Evolutionary conservation across 441 rosid species (phyloP).

Genomic region (Manihot esculenta): DNA sequence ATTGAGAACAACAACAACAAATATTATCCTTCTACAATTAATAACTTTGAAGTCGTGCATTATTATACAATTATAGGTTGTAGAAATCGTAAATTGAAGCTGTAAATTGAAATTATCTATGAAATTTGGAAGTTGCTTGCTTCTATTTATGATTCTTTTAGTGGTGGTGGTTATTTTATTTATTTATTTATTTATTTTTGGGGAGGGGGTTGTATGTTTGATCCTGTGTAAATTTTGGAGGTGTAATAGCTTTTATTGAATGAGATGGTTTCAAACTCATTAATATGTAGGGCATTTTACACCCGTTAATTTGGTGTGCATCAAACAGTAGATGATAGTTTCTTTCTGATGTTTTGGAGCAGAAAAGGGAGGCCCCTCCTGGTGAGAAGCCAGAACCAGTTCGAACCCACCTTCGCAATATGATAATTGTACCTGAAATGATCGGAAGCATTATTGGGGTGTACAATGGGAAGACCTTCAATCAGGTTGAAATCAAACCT

Average conservation of each 20-base stretch:
- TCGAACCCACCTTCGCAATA: slow-evolving; percentile 68
- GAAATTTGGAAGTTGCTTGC: neutral
- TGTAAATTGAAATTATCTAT: neutral
- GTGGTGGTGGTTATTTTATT: too few species aligned
- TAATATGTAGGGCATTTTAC: neutral
- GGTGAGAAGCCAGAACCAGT: slow-evolving; percentile 93
- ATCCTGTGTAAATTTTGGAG: neutral
- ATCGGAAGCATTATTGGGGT: slow-evolving; percentile 85
- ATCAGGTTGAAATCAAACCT: slow-evolving; percentile 88
- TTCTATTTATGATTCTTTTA: too few species aligned
- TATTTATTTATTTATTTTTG: too few species aligned
- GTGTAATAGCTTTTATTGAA: neutral
- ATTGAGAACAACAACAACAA: too few species aligned
- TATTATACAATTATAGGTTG: neutral
- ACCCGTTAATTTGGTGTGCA: neutral
- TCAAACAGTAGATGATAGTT: neutral
- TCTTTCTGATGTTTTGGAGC: slow-evolving; percentile 12
- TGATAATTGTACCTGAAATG: slow-evolving; percentile 92
- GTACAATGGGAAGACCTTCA: slow-evolving; percentile 89
- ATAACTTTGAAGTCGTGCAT: too few species aligned
- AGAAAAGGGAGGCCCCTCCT: slow-evolving; percentile 88
- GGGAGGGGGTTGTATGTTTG: too few species aligned
- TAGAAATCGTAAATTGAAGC: neutral
- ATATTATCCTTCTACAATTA: too few species aligned
- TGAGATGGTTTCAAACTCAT: neutral